Conservation (phyloP, 163 green algal genomes). For the Scenedesmus sp. region DNA sequence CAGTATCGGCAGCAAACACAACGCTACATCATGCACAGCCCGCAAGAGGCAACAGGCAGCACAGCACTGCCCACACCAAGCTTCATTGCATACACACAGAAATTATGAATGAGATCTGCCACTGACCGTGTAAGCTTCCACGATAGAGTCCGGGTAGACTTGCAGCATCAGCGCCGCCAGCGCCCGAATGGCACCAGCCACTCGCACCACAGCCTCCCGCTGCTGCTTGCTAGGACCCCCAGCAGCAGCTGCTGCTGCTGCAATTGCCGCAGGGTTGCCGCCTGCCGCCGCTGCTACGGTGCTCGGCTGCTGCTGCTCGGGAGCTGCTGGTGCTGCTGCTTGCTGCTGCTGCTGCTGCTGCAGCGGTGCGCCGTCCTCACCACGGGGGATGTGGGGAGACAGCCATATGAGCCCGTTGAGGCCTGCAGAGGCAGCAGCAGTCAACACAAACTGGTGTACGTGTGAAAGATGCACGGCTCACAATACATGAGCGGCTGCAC, state of each 20-base stretch:
- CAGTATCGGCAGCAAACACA: too few species aligned
- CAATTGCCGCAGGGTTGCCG: slow-evolving; percentile 1
- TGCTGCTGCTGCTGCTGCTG: slow-evolving; percentile 25
- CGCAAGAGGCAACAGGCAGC: not conserved
- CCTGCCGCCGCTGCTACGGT: not conserved
- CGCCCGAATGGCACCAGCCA: slow-evolving; percentile 76
- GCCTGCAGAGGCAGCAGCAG: slow-evolving; percentile 51
- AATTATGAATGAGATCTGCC: not conserved
- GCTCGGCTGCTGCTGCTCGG: slow-evolving; percentile 2
- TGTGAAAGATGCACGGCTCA: too few species aligned
- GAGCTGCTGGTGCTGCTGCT: not conserved
- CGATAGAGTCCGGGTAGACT: slow-evolving; percentile 73
- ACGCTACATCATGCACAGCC: not conserved
- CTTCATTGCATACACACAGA: not conserved
- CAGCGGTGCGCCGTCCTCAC: slow-evolving; percentile 29
- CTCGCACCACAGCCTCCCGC: slow-evolving; percentile 68
- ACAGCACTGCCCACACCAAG: not conserved
- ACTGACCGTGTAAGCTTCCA: slow-evolving; percentile 68
- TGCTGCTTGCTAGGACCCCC: slow-evolving; percentile 43
- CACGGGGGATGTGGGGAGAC: slow-evolving; percentile 22
- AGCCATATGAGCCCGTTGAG: slow-evolving; percentile 94
- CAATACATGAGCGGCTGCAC: too few species aligned
- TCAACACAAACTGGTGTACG: not conserved
- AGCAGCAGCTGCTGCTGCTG: slow-evolving; percentile 29
- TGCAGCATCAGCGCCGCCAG: slow-evolving; percentile 78